Percentiles rank a stretch among this genome's conserved stretches.
These are phyloP conservation scores for Globisporangium rhizosaccharum DNA, from an alignment of 352 stramenopile genomes.

Conservation along the genomic window DNA sequence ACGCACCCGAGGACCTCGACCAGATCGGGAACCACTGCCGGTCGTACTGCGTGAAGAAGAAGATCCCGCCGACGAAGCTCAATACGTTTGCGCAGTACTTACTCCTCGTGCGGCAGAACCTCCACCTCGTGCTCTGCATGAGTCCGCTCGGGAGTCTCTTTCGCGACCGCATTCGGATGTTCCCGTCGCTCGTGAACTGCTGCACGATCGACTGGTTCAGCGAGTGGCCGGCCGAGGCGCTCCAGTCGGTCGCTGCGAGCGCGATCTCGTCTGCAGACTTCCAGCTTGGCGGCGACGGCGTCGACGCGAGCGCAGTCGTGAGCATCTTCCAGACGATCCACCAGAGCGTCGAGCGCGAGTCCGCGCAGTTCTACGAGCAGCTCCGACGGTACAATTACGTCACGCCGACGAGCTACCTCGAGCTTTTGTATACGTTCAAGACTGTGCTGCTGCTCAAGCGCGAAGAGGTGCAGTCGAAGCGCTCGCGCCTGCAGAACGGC, in stretches of 20 bases:
- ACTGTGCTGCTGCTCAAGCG: conserved; percentile 85
- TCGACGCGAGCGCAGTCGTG: conserved; percentile 47
- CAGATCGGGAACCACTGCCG: conserved; percentile 88
- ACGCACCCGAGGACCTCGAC: conserved; percentile 90
- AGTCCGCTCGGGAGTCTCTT: conserved; percentile 88
- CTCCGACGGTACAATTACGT: conserved; percentile 92
- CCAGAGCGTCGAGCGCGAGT: conserved; percentile 84
- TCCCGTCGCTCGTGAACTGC: conserved; percentile 86
- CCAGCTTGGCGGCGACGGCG: conserved; percentile 33
- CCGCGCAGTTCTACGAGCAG: conserved; percentile 81
- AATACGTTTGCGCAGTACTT: conserved; percentile 95
- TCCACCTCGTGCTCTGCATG: conserved; percentile 93
- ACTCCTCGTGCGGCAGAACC: conserved; percentile 88
- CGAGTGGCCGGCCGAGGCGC: conserved; percentile 78
- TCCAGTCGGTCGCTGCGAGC: conserved; percentile 76
- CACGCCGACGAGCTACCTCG: conserved; percentile 91
- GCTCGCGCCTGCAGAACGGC: conserved; percentile 83
- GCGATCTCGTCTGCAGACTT: conserved; percentile 60
- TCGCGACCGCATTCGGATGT: conserved; percentile 90
- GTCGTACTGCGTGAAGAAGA: conserved; percentile 89
- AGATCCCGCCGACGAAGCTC: conserved; percentile 88
- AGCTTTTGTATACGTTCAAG: conserved; percentile 92
- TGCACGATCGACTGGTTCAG: conserved; percentile 89
- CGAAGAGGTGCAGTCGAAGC: conserved; percentile 85
- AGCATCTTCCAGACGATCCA: conserved; percentile 86